Evolutionary conservation across 2,329 filamentous ascomycete species (phyloP).

Genomic region (Ophiocordyceps camponoti-floridani): DNA sequence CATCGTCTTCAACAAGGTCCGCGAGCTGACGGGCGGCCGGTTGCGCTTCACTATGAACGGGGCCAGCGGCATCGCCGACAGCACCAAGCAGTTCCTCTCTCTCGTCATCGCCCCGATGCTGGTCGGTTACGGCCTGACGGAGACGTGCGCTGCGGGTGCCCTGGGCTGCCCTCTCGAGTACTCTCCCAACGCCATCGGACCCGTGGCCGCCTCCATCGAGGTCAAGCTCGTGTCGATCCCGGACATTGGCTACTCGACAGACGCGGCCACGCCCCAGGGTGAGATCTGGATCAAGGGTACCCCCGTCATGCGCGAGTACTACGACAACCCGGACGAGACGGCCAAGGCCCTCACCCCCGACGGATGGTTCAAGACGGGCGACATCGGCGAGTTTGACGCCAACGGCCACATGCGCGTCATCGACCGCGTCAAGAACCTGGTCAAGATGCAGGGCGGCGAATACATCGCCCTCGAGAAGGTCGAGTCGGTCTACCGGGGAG

Average conservation of each 20-base stretch:
- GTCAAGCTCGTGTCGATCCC: conserved; percentile 82
- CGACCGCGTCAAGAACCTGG: conserved; percentile 94
- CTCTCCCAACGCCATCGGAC: conserved; percentile 60
- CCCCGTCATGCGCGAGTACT: conserved; percentile 62
- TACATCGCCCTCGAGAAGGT: conserved; percentile 96
- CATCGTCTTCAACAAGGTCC: conserved; percentile 82
- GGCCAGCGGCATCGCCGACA: conserved; percentile 73
- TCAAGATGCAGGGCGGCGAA: conserved; percentile 89
- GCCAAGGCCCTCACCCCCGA: conserved; percentile 59
- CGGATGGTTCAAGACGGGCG: conserved; percentile 94
- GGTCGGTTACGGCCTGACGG: conserved; percentile 81
- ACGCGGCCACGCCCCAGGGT: conserved; percentile 64
- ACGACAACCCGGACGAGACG: conserved; percentile 73
- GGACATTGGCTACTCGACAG: conserved; percentile 70
- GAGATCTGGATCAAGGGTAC: conserved; percentile 80
- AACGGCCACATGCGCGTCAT: conserved; percentile 73
- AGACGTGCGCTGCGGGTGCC: conserved; percentile 75
- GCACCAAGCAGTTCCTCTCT: conserved; percentile 80
- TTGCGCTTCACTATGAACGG: conserved; percentile 89
- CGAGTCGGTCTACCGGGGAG: conserved; percentile 75
- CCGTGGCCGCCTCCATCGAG: conserved; percentile 61
- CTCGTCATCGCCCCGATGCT: conserved; percentile 91
- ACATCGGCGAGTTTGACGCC: conserved; percentile 77
- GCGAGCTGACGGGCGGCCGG: conserved; percentile 72
- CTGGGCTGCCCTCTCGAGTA: conserved; percentile 72